These are phyloP conservation scores for Calonectria hawksworthii DNA, from an alignment of 2,329 filamentous ascomycete species.

Conservation along the genomic window DNA sequence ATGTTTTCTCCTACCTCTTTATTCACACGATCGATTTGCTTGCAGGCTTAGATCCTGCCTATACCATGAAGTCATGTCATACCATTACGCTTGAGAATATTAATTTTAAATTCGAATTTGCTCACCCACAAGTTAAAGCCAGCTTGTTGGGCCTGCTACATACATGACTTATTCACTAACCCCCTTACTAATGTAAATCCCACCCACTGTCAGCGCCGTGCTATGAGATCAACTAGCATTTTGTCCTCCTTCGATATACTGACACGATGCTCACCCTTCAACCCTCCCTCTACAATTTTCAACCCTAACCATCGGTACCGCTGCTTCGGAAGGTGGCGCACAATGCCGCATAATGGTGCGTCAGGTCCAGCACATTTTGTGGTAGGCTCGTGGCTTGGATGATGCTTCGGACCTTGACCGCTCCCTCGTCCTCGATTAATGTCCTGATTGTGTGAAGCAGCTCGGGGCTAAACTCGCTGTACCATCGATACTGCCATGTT, in stretches of 20 bases:
- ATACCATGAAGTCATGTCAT: neutral
- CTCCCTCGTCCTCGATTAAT: conserved; percentile 96
- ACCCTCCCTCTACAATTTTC: neutral
- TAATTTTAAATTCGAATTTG: conserved; percentile 30
- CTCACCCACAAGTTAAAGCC: conserved; percentile 5
- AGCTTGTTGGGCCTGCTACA: conserved; percentile 22
- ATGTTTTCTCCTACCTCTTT: neutral
- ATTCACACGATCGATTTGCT: neutral
- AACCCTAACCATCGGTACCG: conserved; percentile 81
- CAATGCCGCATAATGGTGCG: conserved; percentile 94
- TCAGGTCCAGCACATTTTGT: conserved; percentile 92
- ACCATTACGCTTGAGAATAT: neutral
- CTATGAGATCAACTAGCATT: conserved; percentile 11
- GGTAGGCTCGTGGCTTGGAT: conserved; percentile 96
- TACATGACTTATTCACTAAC: conserved; percentile 16
- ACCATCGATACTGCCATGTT: conserved; percentile 99
- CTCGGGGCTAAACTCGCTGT: conserved; percentile 97
- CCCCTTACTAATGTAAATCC: neutral
- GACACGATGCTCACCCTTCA: neutral
- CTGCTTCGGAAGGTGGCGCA: conserved; percentile 96
- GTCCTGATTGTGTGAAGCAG: conserved; percentile 90
- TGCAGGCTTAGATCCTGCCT: neutral
- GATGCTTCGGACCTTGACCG: conserved; percentile 96
- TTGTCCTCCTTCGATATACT: neutral
- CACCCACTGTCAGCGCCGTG: conserved; percentile 1